Base-by-base conservation (phyloP, 2,329 filamentous ascomycete species). In the Drechslerella coelobrocha region DNA sequence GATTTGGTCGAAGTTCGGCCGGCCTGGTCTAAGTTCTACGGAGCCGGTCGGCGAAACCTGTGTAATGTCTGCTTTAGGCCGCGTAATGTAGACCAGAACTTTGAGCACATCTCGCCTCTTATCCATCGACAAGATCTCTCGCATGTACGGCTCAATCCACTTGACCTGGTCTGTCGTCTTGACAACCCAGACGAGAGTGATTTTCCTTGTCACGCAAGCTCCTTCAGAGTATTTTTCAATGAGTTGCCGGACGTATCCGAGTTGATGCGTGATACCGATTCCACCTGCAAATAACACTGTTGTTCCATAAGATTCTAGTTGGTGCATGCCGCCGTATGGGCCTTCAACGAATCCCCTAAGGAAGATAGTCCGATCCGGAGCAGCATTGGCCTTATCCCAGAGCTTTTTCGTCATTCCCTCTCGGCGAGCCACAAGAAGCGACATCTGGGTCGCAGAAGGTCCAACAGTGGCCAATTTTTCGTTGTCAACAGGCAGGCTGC, bases 201-300 rank as follows among this genome's bases (percentile, higher is more conserved):
- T 41, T 34, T 60, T 71, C 34, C 66, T 59, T 43, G 66, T 71
- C 47, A 56, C 66, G 51, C 66, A 71, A 45, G 66, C 59, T 51
- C 59, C 66, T 10, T 31, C 59, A n/a, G 50, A 34, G 19, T 65
- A 72, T 61, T 89, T 89, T 59, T 86, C 81, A 66, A 93, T 84
- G 2, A 93, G 82, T 55, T 94, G 88, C 61, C 87, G 88, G 7
- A 97, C 84, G 78, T 95, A 96, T 31, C 92, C 90, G 27, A 97
- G 86, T 78, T 96, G 92, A 78, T 97, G 93, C 0, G 93, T 96
- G 80, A 99, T 97, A 72, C 94, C 94, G 3, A 94, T 92, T 63
- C 93, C 91, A 62, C 92, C 92, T 10, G 93, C 92, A 77, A 97
- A 92, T 62, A 99, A 88, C 73, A 99, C 85, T 47, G 88, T 87